Evolutionary conservation across 495 filamentous ascomycete species (phyloP).

Genomic region (Penicillium riverlandense): DNA sequence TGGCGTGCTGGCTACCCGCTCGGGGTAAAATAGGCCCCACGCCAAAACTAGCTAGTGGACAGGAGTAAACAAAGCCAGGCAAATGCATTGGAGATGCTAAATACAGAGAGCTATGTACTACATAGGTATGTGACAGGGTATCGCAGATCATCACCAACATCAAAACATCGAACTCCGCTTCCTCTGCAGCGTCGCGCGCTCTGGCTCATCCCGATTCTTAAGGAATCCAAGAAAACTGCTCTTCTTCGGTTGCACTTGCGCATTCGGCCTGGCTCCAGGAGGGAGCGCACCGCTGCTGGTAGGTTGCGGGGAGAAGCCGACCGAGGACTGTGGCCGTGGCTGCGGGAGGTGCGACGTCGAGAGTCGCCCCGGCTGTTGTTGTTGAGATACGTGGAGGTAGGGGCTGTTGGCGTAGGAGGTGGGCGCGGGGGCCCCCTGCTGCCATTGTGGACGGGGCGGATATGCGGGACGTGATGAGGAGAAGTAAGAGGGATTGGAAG

Average conservation of each 20-base stretch:
- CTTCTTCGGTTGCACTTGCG: constrained; percentile 32
- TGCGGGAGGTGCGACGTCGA: constrained; percentile 14
- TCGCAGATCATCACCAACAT: constrained; percentile 8
- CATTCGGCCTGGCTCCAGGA: constrained; percentile 1
- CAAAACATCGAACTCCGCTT: constrained; percentile 50
- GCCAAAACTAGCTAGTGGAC: background rate
- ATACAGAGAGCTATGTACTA: background rate
- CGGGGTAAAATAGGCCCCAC: background rate
- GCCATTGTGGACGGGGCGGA: constrained; percentile 4
- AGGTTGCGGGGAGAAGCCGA: constrained; percentile 10
- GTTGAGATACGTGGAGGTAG: constrained; percentile 5
- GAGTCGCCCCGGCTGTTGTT: constrained; percentile 9
- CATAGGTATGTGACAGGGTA: constrained; percentile 5
- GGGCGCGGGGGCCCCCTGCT: constrained; percentile 1
- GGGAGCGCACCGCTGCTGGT: constrained; percentile 13
- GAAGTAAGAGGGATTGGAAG: constrained; percentile 3
- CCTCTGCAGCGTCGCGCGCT: constrained; percentile 34
- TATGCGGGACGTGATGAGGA: constrained; percentile 1
- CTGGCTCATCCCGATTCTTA: constrained; percentile 20
- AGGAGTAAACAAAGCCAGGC: background rate
- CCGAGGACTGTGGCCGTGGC: constrained; percentile 11
- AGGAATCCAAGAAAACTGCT: constrained; percentile 45
- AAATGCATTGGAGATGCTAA: background rate
- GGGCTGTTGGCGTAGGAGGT: constrained; percentile 10
- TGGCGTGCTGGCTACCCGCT: too few species aligned